Evolutionary conservation across 805 yeast genomes (phyloP), one percentile per base, ranked within the genome.

Genomic region (Metschnikowia borealis): DNA sequence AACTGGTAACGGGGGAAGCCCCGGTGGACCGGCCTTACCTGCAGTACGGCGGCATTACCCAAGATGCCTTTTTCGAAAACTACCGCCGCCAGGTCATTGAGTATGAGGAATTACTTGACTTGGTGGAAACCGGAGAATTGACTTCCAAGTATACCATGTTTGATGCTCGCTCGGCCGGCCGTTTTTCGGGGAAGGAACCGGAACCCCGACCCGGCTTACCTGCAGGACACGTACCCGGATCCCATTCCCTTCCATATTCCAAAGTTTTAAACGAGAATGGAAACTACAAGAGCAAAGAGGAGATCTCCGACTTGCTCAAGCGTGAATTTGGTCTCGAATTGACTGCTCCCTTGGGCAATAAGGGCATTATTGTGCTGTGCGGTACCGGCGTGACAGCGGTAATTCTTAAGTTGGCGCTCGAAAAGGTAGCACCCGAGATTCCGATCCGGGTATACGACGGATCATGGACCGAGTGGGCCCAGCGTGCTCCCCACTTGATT

Each of bases 321-420:
- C 38, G 51, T 3, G 71, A 68, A 10, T 68, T 65, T 41, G 66
- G 60, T 6, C 38, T 73, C 7, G 70, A 68, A 38, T 65, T 77
- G 38, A 44, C 62, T 17, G 52, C 59, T 51, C 47, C 67, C 50
- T 51, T 59, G 10, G 67, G 73, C 15, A 84, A 85, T 60, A 49
- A 46, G 40, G 91, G 89, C 11, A 82, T 87, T 17, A 82, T 94
- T 45, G 87, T 86, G 37, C 82, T 88, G 88, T 94, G 99, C 65
- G 99, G 98, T 29, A 85, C 97, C 0, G 99, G 98, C 42, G 97
- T 94, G 44, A 85, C 97, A 10, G 98, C 97, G 0, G 89, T 92
- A 55, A 83, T 94, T 38, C 77, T 92, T 42, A 85, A 87, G 66
- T 72, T 85, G 7, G 98, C 96, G 50, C 62, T 73, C 40, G 69